Evolutionary conservation across 768 basidiomycete species (phyloP).

Genomic region (Russula sp.): DNA sequence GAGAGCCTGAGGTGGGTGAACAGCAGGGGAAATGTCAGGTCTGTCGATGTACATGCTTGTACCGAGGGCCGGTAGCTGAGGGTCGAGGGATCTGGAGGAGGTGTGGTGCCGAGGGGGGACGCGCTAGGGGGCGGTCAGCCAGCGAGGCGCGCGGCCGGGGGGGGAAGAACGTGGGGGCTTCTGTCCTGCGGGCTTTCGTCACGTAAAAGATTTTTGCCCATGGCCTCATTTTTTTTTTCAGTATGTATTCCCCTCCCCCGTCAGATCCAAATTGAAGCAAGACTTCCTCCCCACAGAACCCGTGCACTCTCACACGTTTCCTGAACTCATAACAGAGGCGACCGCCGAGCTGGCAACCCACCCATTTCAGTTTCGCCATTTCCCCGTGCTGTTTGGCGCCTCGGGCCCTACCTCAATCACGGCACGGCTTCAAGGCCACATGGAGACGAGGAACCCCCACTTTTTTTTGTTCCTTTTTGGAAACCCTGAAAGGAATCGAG

Average conservation of each 20-base stretch:
- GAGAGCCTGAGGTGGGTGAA: too few species aligned
- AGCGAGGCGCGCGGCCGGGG: neutral
- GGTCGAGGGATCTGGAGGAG: neutral
- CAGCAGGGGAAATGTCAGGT: neutral
- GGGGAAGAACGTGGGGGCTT: too few species aligned
- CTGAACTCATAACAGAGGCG: neutral
- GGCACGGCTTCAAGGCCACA: neutral
- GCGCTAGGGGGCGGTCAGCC: too few species aligned
- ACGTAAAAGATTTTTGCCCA: too few species aligned
- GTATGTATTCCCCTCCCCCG: neutral
- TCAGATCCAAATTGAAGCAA: neutral
- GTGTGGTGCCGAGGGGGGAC: neutral
- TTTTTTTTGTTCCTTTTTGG: neutral
- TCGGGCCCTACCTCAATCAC: neutral
- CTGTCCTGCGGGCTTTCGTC: too few species aligned
- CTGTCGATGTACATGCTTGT: neutral
- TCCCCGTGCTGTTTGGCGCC: neutral
- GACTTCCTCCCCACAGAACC: neutral
- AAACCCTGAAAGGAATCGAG: neutral
- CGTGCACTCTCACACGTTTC: too few species aligned
- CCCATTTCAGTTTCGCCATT: neutral
- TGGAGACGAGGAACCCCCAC: neutral
- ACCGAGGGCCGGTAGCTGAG: neutral
- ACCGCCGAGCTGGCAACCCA: neutral
- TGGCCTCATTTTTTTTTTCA: neutral